phyloP scores from a whole-genome alignment of 805 yeast genomes.

The Ogataea glucozyma region DNA sequence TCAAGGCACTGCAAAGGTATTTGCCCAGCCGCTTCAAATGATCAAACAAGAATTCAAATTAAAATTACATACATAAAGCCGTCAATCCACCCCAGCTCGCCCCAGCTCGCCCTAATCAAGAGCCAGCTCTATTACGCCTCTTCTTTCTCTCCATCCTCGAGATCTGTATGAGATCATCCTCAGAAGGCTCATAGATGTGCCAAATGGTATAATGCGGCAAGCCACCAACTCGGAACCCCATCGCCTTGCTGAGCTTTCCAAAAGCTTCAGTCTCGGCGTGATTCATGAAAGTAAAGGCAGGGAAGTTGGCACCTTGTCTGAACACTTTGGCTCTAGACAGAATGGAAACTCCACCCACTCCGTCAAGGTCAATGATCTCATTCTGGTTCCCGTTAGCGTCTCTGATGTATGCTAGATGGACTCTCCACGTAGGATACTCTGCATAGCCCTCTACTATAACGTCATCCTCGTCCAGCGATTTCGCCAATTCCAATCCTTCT shows the following conservation, averaged over 20 bases:
- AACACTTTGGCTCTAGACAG: slow-evolving; percentile 73
- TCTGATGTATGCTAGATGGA: slow-evolving; percentile 73
- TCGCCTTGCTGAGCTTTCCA: slow-evolving; percentile 74
- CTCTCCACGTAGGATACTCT: slow-evolving; percentile 84
- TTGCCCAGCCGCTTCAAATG: not conserved
- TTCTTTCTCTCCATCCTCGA: slow-evolving; percentile 67
- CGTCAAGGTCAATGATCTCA: slow-evolving; percentile 72
- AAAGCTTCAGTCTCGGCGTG: slow-evolving; percentile 90
- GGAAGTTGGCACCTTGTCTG: slow-evolving; percentile 79
- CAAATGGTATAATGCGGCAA: slow-evolving; percentile 86
- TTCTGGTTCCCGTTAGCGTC: slow-evolving; percentile 59
- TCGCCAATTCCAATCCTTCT: slow-evolving; percentile 68
- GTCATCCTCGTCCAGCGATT: slow-evolving; percentile 69
- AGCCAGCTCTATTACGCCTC: slow-evolving; percentile 37
- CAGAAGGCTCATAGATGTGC: slow-evolving; percentile 91
- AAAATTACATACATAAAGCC: slow-evolving; percentile 2
- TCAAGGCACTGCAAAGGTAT: too few species aligned
- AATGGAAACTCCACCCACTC: slow-evolving; percentile 86
- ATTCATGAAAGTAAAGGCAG: slow-evolving; percentile 79
- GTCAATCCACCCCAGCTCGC: too few species aligned
- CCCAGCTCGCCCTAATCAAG: slow-evolving; percentile 4
- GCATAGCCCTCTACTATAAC: slow-evolving; percentile 89
- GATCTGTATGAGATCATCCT: slow-evolving; percentile 73
- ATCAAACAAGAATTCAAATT: not conserved
- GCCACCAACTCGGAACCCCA: slow-evolving; percentile 86